Percentiles rank a stretch among this genome's conserved stretches.
These are phyloP conservation scores for Aspergillus awamori DNA, from an alignment of 2,329 filamentous ascomycete species.

Conservation along the genomic window DNA sequence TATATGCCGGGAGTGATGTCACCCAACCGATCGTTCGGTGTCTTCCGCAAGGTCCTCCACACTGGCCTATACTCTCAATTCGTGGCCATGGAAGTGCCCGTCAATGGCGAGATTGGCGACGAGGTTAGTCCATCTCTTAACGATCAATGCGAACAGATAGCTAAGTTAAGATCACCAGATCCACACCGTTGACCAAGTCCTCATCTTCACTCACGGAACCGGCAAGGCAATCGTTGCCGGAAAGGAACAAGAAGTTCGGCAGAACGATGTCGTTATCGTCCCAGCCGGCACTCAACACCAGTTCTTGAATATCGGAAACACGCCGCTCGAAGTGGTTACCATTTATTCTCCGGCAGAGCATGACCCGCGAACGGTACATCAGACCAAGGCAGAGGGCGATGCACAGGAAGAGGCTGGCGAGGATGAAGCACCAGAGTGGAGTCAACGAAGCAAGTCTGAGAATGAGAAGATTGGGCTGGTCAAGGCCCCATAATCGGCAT, in stretches of 20 bases:
- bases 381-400: conserved; percentile 66
- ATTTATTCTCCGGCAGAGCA: conserved; percentile 67
- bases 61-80: conserved; percentile 66
- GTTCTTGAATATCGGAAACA: conserved; percentile 64
- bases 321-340: conserved; percentile 63
- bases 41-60: conserved; percentile 64
- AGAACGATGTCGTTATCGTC: conserved; percentile 62
- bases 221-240: conserved; percentile 63
- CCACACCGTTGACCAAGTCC: conserved; percentile 65
- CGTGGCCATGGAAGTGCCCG: conserved; percentile 66
- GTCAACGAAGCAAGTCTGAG: conserved; percentile 57
- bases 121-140: conserved; percentile 44
- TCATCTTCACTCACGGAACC: conserved; percentile 64
- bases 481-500: conserved; percentile 32
- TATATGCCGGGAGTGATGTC: conserved; percentile 61
- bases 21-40: conserved; percentile 61
- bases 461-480: conserved; percentile 62
- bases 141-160: too few relatives aligned
- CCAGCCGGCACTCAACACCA: conserved; percentile 68
- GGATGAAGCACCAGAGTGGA: conserved; percentile 65
- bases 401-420: conserved; percentile 63
- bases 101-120: conserved; percentile 67
- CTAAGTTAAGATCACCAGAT: conserved; percentile 16
- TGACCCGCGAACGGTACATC: conserved; percentile 60
- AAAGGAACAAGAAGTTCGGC: conserved; percentile 59